Percentiles rank a stretch among this genome's conserved stretches.
Conservation (phyloP, 2,329 filamentous ascomycete species). For the Aspergillus ochraceoroseus region DNA sequence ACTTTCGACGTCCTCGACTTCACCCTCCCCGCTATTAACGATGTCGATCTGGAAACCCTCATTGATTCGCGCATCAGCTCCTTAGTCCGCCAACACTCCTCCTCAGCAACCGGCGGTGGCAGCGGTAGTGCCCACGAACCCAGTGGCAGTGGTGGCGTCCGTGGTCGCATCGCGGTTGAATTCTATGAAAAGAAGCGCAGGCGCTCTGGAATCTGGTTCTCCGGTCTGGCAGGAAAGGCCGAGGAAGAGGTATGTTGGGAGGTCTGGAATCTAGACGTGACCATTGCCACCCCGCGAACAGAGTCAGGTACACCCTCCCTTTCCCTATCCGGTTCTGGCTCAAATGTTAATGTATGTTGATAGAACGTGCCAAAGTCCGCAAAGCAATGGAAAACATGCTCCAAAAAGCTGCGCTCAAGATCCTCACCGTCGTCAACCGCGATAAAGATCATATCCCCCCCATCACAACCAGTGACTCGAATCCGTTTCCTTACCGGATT, state of each 20-base stretch:
- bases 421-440: conserved; percentile 76
- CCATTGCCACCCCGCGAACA: conserved; percentile 81
- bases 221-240: conserved; percentile 51
- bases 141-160: conserved; percentile 52
- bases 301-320: conserved; percentile 64
- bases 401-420: conserved; percentile 80
- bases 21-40: conserved; percentile 81
- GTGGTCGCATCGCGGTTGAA: conserved; percentile 77
- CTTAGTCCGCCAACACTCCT: conserved; percentile 70
- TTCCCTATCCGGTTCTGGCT: no score
- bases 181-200: conserved; percentile 90
- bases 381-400: conserved; percentile 87
- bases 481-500: conserved; percentile 94
- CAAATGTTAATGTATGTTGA: not conserved
- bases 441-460: conserved; percentile 96
- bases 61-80: conserved; percentile 82
- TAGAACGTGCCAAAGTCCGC: conserved; percentile 85
- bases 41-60: conserved; percentile 85
- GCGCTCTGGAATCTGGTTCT: conserved; percentile 69
- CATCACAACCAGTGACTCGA: conserved; percentile 84
- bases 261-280: conserved; percentile 88
- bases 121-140: conserved; percentile 16
- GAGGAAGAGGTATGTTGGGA: conserved; percentile 98
- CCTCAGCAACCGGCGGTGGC: conserved; percentile 48
- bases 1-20: conserved; percentile 88